Evolutionary conservation across 768 basidiomycete species (phyloP).

Genomic region (Pulveroboletus frians): DNA sequence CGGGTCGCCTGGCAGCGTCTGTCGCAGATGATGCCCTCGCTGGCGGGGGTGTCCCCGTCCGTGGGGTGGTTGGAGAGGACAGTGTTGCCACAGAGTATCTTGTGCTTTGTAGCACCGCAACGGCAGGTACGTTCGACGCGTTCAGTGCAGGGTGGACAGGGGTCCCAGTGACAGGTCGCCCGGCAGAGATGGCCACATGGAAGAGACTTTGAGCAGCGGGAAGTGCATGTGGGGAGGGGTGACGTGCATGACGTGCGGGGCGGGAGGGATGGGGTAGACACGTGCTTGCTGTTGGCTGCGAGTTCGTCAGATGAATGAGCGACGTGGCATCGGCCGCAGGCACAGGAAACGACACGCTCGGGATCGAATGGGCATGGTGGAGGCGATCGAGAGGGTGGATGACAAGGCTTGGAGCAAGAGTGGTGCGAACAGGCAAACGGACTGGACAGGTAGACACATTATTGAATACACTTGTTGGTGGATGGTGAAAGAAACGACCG

Average conservation of each 20-base stretch:
- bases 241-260: constrained; percentile 56
- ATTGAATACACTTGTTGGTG: too few relatives aligned
- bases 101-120: constrained; percentile 65
- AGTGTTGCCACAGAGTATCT: constrained; percentile 41
- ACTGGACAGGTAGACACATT: constrained; percentile 28
- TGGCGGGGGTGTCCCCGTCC: constrained; percentile 31
- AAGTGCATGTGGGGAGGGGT: constrained; percentile 76
- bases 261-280: constrained; percentile 24
- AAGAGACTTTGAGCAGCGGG: constrained; percentile 60
- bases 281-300: not conserved
- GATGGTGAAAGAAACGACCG: constrained; percentile 6
- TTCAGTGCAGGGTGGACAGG: constrained; percentile 76
- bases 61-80: constrained; percentile 8
- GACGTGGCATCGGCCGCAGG: constrained; percentile 60
- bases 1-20: constrained; percentile 72
- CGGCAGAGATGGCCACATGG: constrained; percentile 75
- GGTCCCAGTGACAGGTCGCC: constrained; percentile 64
- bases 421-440: constrained; percentile 77
- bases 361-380: constrained; percentile 74
- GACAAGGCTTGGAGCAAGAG: constrained; percentile 67
- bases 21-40: constrained; percentile 76
- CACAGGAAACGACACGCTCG: constrained; percentile 60
- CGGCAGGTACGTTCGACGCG: constrained; percentile 74
- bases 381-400: constrained; percentile 58
- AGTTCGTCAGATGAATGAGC: constrained; percentile 36